Conservation (phyloP, 2,329 filamentous ascomycete species). For the Calcarisporium arbuscula region DNA sequence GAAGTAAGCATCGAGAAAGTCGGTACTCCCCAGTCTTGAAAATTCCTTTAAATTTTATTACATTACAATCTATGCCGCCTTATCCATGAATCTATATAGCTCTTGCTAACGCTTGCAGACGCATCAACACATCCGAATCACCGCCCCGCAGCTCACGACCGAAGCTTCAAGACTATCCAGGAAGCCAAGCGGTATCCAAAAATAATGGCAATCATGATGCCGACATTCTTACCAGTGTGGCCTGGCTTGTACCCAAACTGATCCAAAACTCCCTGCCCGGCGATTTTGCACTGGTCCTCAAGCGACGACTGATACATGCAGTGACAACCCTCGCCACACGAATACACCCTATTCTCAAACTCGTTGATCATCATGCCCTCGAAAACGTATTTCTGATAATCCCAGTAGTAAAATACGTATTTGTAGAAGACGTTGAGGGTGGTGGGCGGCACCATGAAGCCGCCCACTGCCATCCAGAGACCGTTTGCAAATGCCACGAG, state of each 20-base stretch:
- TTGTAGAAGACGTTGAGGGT: conserved; percentile 78
- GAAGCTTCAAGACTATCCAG: conserved; percentile 50
- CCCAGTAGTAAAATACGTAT: conserved; percentile 84
- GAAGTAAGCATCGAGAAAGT: no score
- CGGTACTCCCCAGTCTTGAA: no score
- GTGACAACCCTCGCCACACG: conserved; percentile 39
- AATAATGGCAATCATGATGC: conserved; percentile 72
- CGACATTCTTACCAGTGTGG: conserved; percentile 68
- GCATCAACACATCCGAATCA: no score
- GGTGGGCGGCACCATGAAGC: conserved; percentile 69
- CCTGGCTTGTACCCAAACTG: conserved; percentile 64
- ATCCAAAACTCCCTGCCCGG: conserved; percentile 62
- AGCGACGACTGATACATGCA: conserved; percentile 65
- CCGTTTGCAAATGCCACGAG: conserved; percentile 81
- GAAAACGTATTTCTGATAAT: conserved; percentile 83
- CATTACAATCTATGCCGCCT: no score
- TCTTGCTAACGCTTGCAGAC: no score
- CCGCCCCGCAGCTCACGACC: no score
- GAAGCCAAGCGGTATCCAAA: conserved; percentile 49
- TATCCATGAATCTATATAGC: no score
- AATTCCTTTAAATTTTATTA: no score
- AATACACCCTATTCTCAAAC: conserved; percentile 59
- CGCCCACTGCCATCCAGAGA: conserved; percentile 81
- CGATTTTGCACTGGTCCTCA: conserved; percentile 56
- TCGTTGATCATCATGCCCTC: conserved; percentile 93